These are phyloP conservation scores for Fusarium paranaense DNA, from an alignment of 2,329 filamentous ascomycete species.

Conservation along the genomic window DNA sequence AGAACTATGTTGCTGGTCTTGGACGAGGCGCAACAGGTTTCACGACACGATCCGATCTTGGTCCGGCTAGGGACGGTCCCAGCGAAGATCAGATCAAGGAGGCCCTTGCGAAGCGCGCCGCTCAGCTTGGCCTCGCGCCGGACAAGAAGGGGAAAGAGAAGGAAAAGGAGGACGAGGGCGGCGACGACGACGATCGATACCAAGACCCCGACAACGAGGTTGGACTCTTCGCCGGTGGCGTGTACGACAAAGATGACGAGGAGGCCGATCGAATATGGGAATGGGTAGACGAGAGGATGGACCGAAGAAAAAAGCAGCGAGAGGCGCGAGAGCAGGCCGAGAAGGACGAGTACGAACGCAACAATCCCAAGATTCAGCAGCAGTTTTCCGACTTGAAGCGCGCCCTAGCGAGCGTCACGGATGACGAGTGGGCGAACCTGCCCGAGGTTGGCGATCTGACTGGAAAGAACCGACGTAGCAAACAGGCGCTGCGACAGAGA, in stretches of 20 bases:
- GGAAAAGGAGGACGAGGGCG: constrained; percentile 78
- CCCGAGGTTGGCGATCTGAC: constrained; percentile 98
- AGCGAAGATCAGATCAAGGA: constrained; percentile 99
- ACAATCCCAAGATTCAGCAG: constrained; percentile 98
- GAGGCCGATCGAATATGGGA: constrained; percentile 97
- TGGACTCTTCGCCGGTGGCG: constrained; percentile 92
- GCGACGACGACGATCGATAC: constrained; percentile 83
- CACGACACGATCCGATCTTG: constrained; percentile 95
- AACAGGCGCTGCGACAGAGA: constrained; percentile 83
- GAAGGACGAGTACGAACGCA: constrained; percentile 93
- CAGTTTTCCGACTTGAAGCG: constrained; percentile 98
- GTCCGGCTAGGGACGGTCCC: constrained; percentile 92
- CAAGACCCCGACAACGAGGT: constrained; percentile 98
- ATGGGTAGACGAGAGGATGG: constrained; percentile 97
- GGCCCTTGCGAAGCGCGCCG: constrained; percentile 92
- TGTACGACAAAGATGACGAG: constrained; percentile 97
- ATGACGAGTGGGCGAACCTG: constrained; percentile 96
- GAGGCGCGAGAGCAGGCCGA: constrained; percentile 94
- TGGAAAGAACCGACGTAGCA: constrained; percentile 88
- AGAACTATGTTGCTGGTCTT: constrained; percentile 94
- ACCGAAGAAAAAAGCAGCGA: constrained; percentile 88
- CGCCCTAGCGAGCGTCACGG: constrained; percentile 85
- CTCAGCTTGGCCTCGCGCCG: constrained; percentile 78
- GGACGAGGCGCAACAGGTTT: constrained; percentile 98
- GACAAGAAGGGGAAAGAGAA: constrained; percentile 77